A percentile compares a stretch with the other conserved stretches of the same genome.
phyloP scores from a whole-genome alignment of 1,284 basidiomycete genomes.

The Xanthoconium separans region DNA sequence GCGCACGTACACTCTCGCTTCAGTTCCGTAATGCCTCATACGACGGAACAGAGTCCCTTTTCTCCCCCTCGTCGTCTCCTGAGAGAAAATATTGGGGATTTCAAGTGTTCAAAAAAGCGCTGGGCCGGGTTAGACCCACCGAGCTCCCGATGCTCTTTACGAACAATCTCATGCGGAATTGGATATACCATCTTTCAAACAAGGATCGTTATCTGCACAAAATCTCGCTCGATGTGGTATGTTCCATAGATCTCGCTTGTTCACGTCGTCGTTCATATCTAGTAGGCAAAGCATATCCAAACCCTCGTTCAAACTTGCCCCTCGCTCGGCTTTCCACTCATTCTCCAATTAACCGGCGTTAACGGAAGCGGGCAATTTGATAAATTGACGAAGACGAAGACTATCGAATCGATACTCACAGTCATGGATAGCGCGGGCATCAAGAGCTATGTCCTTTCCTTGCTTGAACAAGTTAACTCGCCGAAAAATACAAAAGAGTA shows the following conservation, averaged over 20 bases:
- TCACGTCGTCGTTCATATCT: background rate
- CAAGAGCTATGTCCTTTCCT: conserved; percentile 72
- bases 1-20: conserved; percentile 17
- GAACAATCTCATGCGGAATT: conserved; percentile 93
- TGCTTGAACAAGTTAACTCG: conserved; percentile 65
- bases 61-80: conserved; percentile 79
- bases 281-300: conserved; percentile 73
- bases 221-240: conserved; percentile 77
- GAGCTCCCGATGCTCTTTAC: conserved; percentile 89
- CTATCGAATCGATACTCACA: conserved; percentile 82
- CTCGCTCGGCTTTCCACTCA: conserved; percentile 79
- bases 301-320: conserved; percentile 76
- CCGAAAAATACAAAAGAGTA: conserved; percentile 44
- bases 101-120: conserved; percentile 82
- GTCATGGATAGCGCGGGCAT: conserved; percentile 79
- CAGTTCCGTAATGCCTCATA: conserved; percentile 7
- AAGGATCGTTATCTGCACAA: conserved; percentile 89
- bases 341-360: conserved; percentile 84
- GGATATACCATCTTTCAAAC: conserved; percentile 93
- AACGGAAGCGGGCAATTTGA: conserved; percentile 91
- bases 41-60: conserved; percentile 73
- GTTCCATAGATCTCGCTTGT: conserved; percentile 25
- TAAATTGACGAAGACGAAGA: conserved; percentile 90
- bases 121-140: conserved; percentile 64
- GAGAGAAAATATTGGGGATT: conserved; percentile 97